Base-by-base conservation (phyloP, 2,329 filamentous ascomycete genomes). In the Fusarium multiceps region DNA sequence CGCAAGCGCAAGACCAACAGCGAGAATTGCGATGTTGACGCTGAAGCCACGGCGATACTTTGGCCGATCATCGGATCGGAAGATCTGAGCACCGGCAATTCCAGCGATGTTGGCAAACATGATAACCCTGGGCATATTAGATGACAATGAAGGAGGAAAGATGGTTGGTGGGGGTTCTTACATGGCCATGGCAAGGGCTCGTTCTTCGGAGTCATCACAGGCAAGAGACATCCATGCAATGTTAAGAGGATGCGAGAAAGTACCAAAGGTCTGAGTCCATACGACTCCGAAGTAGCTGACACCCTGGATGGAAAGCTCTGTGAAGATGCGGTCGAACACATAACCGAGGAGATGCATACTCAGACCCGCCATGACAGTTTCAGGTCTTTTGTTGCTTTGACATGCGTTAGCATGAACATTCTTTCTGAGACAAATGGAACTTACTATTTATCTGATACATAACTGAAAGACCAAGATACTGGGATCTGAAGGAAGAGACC, bases 21-120 rank as follows among this genome's bases (percentile, higher is more conserved):
- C 70, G 7, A 87, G 78, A 0, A 87, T 78, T 6, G 77, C 81
- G 28, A 83, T 82, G 43, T 79, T 79, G 60, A 86, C 77, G 23
- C 77, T 80, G 72, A 87, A 88, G 3, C 81, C 86, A 18, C 84
- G 81, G 5, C 82, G 81, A 73, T 88, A 88, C 2, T 80, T 78
- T 0, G 86, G 86, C 46, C 75, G 76, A 68, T 88, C 86, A 55
- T 87, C 84, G 0, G 77, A 68, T 23, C 84, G 84, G 81, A 89
- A 89, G 63, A 89, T 85, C 73, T 89, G 87, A 0, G 86, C 86
- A 6, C 87, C 88, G 57, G 88, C 87, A 54, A 90, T 89, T 23
- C 87, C 87, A 0, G 87, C 87, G 27, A 85, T 86, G 68, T 90
- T 90, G 49, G 86, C 88, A 21, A 85, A 84, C 87, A 89, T 89